A percentile compares a stretch with the other conserved stretches of the same genome.
Evolutionary conservation across 306 rosid species (phyloP).

Genomic region (Medicago truncatula): DNA sequence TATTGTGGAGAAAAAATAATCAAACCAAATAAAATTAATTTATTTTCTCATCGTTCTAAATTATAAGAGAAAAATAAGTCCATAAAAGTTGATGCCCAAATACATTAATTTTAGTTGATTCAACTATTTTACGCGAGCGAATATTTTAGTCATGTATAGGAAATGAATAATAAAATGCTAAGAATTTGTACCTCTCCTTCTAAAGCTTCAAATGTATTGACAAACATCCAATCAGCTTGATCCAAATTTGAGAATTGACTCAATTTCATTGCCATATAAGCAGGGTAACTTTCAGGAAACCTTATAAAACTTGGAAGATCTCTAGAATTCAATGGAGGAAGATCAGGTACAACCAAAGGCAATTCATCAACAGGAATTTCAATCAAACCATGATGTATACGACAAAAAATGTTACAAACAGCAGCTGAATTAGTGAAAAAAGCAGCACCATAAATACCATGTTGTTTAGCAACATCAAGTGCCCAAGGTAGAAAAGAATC

Average conservation of each 20-base stretch:
- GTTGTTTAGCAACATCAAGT: slow-evolving; percentile 57
- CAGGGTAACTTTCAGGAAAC: slow-evolving; percentile 63
- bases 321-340: slow-evolving; percentile 52
- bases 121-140: too few relatives aligned
- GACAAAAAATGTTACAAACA: slow-evolving; percentile 50
- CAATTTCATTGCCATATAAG: slow-evolving; percentile 67
- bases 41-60: too few relatives aligned
- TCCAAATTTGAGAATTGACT: slow-evolving; percentile 59
- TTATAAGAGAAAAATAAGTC: too few relatives aligned
- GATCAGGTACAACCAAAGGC: slow-evolving; percentile 55
- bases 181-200: slow-evolving; percentile 53
- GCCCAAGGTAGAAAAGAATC: slow-evolving; percentile 62
- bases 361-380: slow-evolving; percentile 46
- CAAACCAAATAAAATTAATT: too few relatives aligned
- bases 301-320: slow-evolving; percentile 62
- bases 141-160: too few relatives aligned
- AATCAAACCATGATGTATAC: slow-evolving; percentile 43
- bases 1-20: too few relatives aligned
- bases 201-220: slow-evolving; percentile 59
- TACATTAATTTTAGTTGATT: too few relatives aligned
- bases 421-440: slow-evolving; percentile 61
- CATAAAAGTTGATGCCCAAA: too few relatives aligned
- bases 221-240: slow-evolving; percentile 60
- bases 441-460: slow-evolving; percentile 47
- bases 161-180: not conserved